These are phyloP conservation scores for Dactylellina leptospora DNA, from an alignment of 2,329 filamentous ascomycete species.

Conservation along the genomic window DNA sequence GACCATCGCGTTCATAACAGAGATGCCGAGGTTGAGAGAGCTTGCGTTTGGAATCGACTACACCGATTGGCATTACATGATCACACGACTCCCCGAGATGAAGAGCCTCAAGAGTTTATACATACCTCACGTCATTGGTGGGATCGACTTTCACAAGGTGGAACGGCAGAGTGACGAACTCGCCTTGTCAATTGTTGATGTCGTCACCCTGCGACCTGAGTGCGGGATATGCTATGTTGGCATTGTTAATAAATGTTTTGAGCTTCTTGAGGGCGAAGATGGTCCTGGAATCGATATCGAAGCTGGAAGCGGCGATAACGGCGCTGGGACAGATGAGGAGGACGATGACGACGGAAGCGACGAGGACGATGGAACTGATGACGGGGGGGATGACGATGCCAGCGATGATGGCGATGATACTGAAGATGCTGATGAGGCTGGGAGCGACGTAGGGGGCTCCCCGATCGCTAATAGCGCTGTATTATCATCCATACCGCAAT, in stretches of 20 bases:
- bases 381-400: constrained; percentile 58
- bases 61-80: constrained; percentile 82
- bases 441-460: constrained; percentile 23
- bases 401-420: constrained; percentile 58
- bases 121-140: constrained; percentile 68
- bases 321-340: constrained; percentile 63
- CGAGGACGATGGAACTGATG: constrained; percentile 61
- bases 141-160: constrained; percentile 67
- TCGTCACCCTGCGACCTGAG: constrained; percentile 78
- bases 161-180: constrained; percentile 72
- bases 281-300: constrained; percentile 57
- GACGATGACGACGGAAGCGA: constrained; percentile 65
- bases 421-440: constrained; percentile 58
- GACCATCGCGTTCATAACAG: constrained; percentile 76
- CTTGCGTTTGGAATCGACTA: constrained; percentile 77
- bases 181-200: constrained; percentile 78
- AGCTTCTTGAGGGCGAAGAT: constrained; percentile 74
- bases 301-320: constrained; percentile 54
- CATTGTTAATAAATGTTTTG: constrained; percentile 79
- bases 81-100: constrained; percentile 76
- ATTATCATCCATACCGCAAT: constrained; percentile 63
- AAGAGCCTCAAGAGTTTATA: constrained; percentile 76
- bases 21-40: constrained; percentile 76
- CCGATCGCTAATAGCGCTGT: constrained; percentile 46
- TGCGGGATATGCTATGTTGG: constrained; percentile 81